Evolutionary conservation across 257 asterid species (phyloP).

Genomic region (Linaria vulgaris): DNA sequence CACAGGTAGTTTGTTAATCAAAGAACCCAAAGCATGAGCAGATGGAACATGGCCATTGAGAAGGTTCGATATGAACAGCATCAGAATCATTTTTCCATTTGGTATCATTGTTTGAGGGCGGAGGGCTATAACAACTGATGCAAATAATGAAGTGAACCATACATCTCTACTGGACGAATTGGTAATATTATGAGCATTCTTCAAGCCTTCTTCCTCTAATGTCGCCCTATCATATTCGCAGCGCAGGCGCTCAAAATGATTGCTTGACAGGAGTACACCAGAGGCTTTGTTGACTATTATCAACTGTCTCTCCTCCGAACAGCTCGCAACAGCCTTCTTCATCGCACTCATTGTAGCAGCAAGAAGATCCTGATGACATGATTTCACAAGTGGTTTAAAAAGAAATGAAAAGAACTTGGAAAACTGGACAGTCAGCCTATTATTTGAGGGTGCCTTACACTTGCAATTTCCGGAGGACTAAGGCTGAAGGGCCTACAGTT

Average conservation of each 20-base stretch:
- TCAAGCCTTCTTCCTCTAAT: conserved; percentile 32
- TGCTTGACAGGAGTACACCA: conserved; percentile 46
- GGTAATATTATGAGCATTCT: conserved; percentile 29
- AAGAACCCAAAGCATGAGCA: conserved; percentile 94
- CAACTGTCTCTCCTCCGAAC: conserved; percentile 67
- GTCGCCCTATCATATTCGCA: conserved; percentile 33
- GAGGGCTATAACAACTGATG: conserved; percentile 76
- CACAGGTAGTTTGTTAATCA: conserved; percentile 85
- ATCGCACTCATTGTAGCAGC: conserved; percentile 64
- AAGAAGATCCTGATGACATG: conserved; percentile 60
- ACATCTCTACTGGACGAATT: conserved; percentile 46
- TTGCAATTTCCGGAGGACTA: conserved; percentile 39
- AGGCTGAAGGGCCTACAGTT: conserved; percentile 33
- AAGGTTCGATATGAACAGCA: conserved; percentile 51
- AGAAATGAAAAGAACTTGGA: conserved; percentile 16
- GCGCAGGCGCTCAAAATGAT: conserved; percentile 32
- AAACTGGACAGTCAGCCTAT: conserved; percentile 17
- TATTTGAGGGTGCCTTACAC: conserved; percentile 31
- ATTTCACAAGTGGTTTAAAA: conserved; percentile 18
- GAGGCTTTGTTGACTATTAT: conserved; percentile 55
- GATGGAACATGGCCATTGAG: conserved; percentile 77
- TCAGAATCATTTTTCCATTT: conserved; percentile 51
- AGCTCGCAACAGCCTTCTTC: conserved; percentile 71
- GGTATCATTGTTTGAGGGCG: conserved; percentile 70
- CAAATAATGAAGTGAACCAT: conserved; percentile 65